phyloP scores from a whole-genome alignment of 495 filamentous ascomycete genomes.

The Friedmanniomyces simplex region DNA sequence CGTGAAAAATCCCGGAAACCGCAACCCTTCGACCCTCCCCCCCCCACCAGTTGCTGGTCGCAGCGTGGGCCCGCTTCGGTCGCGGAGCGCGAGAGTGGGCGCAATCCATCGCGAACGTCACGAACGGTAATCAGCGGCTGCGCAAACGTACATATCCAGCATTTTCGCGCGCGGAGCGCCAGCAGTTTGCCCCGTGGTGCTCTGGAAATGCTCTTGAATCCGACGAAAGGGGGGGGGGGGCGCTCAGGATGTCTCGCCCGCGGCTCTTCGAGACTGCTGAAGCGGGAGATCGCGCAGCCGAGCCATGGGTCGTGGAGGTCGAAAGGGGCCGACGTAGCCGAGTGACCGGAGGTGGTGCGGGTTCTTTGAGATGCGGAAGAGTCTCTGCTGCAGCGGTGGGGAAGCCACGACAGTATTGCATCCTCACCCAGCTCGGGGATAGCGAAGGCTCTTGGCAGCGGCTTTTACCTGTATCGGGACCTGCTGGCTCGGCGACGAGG shows the following conservation, averaged over 20 bases:
- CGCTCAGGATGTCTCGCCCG: background rate
- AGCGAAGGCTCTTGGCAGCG: too few relatives aligned
- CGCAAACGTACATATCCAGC: background rate
- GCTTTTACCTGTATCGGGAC: too few relatives aligned
- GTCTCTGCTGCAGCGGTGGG: background rate
- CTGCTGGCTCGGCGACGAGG: too few relatives aligned
- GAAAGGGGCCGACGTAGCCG: background rate
- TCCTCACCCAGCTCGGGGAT: background rate
- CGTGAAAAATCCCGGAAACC: too few relatives aligned
- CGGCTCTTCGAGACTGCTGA: background rate
- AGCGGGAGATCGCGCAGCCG: background rate
- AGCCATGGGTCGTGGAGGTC: background rate
- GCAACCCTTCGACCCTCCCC: too few relatives aligned
- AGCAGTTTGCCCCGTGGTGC: background rate
- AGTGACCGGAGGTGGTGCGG: background rate
- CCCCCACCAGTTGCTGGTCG: too few relatives aligned
- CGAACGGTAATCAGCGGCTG: background rate
- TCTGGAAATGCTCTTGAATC: background rate
- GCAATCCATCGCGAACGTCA: background rate
- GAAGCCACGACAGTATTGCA: background rate
- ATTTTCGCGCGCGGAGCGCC: background rate
- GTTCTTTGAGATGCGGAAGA: background rate
- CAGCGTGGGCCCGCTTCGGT: too few relatives aligned
- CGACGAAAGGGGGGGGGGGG: background rate
- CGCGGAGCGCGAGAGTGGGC: too few relatives aligned